phyloP scores from a whole-genome alignment of 495 filamentous ascomycete species.

The Penicillium turbatum region DNA sequence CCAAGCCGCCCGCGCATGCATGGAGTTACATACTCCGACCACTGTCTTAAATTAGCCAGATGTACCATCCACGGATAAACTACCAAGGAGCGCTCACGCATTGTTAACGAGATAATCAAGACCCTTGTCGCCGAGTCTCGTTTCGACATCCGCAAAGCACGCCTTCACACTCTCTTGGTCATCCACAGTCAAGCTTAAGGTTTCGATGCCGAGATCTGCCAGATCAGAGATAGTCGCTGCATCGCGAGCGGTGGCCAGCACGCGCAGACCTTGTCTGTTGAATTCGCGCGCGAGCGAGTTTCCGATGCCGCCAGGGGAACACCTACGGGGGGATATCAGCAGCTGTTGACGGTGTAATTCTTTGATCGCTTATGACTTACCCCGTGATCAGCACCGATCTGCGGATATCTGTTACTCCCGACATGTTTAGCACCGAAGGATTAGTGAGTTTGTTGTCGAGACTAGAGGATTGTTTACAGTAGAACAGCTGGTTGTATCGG shows the following conservation, averaged over 20 bases:
- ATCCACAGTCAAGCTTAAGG: conserved; percentile 51
- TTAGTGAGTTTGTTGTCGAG: background rate
- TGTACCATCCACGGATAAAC: background rate
- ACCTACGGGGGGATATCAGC: conserved; percentile 30
- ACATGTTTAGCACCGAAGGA: conserved; percentile 10
- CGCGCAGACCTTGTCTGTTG: conserved; percentile 45
- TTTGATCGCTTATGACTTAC: conserved; percentile 22
- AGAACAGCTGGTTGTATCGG: background rate
- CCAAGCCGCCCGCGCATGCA: conserved; percentile 24
- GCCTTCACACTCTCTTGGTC: conserved; percentile 41
- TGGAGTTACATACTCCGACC: background rate
- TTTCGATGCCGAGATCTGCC: conserved; percentile 47
- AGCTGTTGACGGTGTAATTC: background rate
- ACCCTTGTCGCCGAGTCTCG: conserved; percentile 38
- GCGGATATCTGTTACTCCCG: conserved; percentile 29
- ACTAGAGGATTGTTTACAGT: background rate
- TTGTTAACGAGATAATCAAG: conserved; percentile 61
- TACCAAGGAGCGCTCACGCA: conserved; percentile 39
- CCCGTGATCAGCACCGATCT: conserved; percentile 46
- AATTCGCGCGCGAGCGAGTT: conserved; percentile 56
- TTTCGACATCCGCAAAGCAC: conserved; percentile 41
- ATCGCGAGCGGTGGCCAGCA: conserved; percentile 56
- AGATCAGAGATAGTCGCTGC: conserved; percentile 45
- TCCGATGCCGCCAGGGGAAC: conserved; percentile 55
- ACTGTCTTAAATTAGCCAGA: conserved; percentile 5